These are phyloP conservation scores for Pholiota molesta DNA, from an alignment of 768 basidiomycete species.

Conservation along the genomic window DNA sequence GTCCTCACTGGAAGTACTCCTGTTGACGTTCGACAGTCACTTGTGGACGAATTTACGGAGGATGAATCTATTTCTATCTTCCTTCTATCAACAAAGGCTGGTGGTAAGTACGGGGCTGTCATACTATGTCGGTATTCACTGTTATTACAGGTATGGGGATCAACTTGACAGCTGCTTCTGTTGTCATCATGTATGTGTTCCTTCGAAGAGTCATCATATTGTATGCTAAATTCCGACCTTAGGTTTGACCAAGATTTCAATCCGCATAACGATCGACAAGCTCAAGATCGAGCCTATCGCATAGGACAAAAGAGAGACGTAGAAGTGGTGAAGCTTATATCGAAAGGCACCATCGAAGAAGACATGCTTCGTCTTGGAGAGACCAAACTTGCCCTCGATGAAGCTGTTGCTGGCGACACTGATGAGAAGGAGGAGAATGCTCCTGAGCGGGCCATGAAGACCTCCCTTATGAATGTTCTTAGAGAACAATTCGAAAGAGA, in stretches of 20 bases:
- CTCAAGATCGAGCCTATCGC: conserved; percentile 95
- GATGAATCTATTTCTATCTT: conserved; percentile 88
- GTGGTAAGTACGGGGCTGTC: conserved; percentile 41
- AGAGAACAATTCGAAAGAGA: conserved; percentile 79
- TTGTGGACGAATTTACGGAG: conserved; percentile 96
- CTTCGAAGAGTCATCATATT: neutral
- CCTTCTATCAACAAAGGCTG: conserved; percentile 89
- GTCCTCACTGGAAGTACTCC: conserved; percentile 91
- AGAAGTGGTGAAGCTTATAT: conserved; percentile 92
- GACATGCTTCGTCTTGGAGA: conserved; percentile 90
- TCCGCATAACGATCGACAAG: conserved; percentile 96
- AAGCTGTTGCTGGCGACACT: conserved; percentile 86
- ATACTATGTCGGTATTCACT: neutral
- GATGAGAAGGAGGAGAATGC: conserved; percentile 68
- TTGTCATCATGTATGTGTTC: conserved; percentile 80
- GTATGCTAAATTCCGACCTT: neutral
- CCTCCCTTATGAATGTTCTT: conserved; percentile 81
- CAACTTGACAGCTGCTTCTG: conserved; percentile 93
- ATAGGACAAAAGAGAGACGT: conserved; percentile 96
- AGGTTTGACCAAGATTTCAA: conserved; percentile 99
- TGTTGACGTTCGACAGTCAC: conserved; percentile 88
- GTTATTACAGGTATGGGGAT: conserved; percentile 76
- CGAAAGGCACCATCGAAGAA: conserved; percentile 92
- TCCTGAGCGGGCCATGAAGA: conserved; percentile 83
- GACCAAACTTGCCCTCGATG: conserved; percentile 90